Evolutionary conservation across 345 rosid genomes (phyloP), one percentile per base, ranked within the genome.

Genomic region (Abelmoschus esculentus): DNA sequence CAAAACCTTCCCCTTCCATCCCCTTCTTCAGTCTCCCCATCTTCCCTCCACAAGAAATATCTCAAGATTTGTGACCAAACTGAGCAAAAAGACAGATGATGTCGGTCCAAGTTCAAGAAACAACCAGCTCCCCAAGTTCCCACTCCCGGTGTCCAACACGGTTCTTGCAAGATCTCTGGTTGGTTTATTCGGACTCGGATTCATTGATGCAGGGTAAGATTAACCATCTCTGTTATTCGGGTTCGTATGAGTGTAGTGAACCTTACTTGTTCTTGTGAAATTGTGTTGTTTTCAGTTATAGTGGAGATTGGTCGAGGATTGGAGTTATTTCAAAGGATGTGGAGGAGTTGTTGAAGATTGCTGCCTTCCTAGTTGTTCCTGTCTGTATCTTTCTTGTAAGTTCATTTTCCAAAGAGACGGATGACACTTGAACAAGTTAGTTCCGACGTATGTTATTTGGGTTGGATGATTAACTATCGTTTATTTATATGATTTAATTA

Each of bases 241-340:
- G n/a, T 62, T n/a, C 7, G 2, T 13, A 8, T 15, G 29, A 1
- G 60, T 22, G 10, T 26, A 17, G 3, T 54, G 58, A 19, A 49
- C 17, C 15, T 49, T 14, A 49, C 15, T 49, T 49, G 53, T 49
- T 19, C 3, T 17, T 22, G 26, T 22, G 0, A 22, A 22, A 22
- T 22, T 11, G 50, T 18, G 31, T 10, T 62, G 61, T 11, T 61
- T 34, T 53, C 82, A 88, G 98, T 78, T 88, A 88, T 42, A 90
- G 97, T 72, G 97, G 98, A 67, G 97, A 93, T 50, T 90, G 98
- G 98, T 89, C 97, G 34, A 89, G 98, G 74, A 90, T 93, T 40
- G 96, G 97, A 36, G 93, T 72, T n/a, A 82, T 93, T 59, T 82
- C 96, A 1, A 79, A 73, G 78, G 96, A 87, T 63, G 80, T 69